These are phyloP conservation scores for Sapria himalayana DNA, from an alignment of 345 rosid species.

Conservation along the genomic window DNA sequence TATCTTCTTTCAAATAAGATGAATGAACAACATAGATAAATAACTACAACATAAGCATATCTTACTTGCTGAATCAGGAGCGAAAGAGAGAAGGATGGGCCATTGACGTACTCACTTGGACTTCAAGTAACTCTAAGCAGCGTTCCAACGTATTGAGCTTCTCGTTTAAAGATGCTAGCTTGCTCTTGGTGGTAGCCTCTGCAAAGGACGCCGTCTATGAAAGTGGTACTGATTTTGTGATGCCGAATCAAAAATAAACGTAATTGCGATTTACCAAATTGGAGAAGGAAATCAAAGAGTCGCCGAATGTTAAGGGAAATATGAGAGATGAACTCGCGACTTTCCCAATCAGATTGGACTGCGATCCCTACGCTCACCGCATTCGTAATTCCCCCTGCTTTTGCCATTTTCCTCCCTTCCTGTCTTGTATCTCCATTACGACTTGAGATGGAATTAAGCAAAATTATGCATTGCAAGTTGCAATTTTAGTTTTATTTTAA, in stretches of 20 bases:
- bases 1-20: too few species aligned
- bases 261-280: constrained; percentile 34
- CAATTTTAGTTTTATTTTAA: too few species aligned
- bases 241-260: constrained; percentile 8
- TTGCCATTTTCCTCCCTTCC: constrained; percentile 32
- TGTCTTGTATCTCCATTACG: neutral
- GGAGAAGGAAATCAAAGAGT: constrained; percentile 89
- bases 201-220: neutral
- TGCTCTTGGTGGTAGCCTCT: constrained; percentile 89
- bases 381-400: constrained; percentile 93
- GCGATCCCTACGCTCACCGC: constrained; percentile 99
- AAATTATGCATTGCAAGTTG: too few species aligned
- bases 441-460: too few species aligned
- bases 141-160: constrained; percentile 79
- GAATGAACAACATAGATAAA: too few species aligned
- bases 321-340: constrained; percentile 90
- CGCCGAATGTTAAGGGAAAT: constrained; percentile 97
- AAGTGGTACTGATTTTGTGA: neutral
- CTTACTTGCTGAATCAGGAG: too few species aligned
- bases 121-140: constrained; percentile 70
- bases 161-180: constrained; percentile 62
- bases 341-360: constrained; percentile 99
- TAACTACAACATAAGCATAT: too few species aligned
- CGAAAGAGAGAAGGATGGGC: constrained; percentile 66
- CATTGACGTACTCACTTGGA: constrained; percentile 76